A percentile compares a stretch with the other conserved stretches of the same genome.
These are phyloP conservation scores for Asterochloris erici DNA, from an alignment of 139 green algal species.

Conservation along the genomic window DNA sequence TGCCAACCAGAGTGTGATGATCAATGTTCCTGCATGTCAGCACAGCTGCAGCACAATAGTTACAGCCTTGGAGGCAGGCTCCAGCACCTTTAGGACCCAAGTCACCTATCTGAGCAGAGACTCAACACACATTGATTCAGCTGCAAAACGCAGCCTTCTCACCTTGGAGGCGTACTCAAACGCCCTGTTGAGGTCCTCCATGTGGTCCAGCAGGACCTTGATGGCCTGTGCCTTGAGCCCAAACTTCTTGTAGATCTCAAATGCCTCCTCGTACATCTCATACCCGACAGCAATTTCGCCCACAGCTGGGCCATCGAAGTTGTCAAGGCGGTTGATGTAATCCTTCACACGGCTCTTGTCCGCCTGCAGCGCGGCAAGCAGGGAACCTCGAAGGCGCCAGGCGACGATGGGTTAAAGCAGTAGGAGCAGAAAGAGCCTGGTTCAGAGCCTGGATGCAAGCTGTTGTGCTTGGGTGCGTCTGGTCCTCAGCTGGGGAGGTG, in stretches of 20 bases:
- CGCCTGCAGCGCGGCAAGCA: conserved; percentile 17
- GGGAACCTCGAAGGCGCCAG: neutral
- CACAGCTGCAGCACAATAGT: too few relatives aligned
- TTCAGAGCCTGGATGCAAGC: neutral
- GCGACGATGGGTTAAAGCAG: neutral
- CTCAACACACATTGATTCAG: too few relatives aligned
- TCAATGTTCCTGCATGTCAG: too few relatives aligned
- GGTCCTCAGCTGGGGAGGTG: too few relatives aligned
- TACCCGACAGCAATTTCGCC: conserved; percentile 82
- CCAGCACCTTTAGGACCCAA: too few relatives aligned
- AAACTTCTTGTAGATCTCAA: conserved; percentile 99
- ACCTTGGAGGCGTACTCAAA: conserved; percentile 78
- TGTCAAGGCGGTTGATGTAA: conserved; percentile 97
- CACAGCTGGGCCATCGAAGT: conserved; percentile 95
- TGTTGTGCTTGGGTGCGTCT: too few relatives aligned
- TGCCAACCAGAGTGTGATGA: too few relatives aligned
- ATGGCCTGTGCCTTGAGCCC: conserved; percentile 75
- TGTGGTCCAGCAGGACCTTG: conserved; percentile 90
- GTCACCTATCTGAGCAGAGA: too few relatives aligned
- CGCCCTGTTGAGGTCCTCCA: conserved; percentile 81
- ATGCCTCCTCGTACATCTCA: conserved; percentile 94
- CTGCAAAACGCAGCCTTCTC: neutral
- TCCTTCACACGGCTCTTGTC: conserved; percentile 80
- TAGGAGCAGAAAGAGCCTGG: neutral
- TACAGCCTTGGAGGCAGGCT: too few relatives aligned